These are phyloP conservation scores for Sanghuangporus baumii DNA, from an alignment of 1,284 basidiomycete genomes.

Conservation along the genomic window DNA sequence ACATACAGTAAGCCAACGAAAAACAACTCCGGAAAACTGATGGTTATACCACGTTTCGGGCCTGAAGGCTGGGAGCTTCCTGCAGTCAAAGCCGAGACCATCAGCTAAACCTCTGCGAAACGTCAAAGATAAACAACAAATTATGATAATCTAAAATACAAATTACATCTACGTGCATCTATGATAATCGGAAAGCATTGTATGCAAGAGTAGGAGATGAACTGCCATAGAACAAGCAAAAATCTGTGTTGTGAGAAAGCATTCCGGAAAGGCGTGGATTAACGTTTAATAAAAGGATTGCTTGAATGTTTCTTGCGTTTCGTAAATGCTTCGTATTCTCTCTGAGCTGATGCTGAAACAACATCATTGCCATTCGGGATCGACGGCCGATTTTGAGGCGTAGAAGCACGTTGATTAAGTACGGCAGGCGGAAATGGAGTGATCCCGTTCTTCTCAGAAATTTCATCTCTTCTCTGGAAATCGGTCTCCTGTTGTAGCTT, in stretches of 20 bases:
- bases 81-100: conserved; percentile 46
- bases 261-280: neutral
- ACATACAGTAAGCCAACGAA: conserved; percentile 84
- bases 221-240: neutral
- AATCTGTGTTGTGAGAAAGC: neutral
- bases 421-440: neutral
- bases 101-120: neutral
- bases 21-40: conserved; percentile 55
- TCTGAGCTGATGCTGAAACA: neutral
- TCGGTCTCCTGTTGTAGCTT: neutral
- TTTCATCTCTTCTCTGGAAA: neutral
- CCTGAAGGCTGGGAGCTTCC: conserved; percentile 83
- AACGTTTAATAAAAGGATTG: conserved; percentile 14
- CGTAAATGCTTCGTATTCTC: conserved; percentile 3
- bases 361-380: neutral
- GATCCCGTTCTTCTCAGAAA: neutral
- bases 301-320: conserved; percentile 16
- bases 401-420: neutral
- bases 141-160: neutral
- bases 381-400: neutral
- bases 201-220: neutral
- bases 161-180: neutral
- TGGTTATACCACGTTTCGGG: conserved; percentile 81
- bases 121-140: neutral
- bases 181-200: neutral